Percentiles rank a stretch among this genome's conserved stretches.
phyloP scores from a whole-genome alignment of 2,329 filamentous ascomycete species.

The Neopestalotiopsis sp. region DNA sequence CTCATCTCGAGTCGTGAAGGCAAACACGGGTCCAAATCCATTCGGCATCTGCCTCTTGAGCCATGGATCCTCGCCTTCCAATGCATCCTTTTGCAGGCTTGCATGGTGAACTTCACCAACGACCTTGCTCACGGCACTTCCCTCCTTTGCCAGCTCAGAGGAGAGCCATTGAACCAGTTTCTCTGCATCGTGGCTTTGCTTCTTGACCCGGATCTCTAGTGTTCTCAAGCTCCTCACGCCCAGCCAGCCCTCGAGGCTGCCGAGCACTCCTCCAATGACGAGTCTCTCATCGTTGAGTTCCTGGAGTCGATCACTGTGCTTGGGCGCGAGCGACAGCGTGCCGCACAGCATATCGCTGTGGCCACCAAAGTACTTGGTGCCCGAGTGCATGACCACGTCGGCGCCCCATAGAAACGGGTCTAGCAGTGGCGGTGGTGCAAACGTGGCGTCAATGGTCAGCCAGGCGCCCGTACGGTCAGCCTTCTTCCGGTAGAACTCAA shows the following conservation, averaged over 20 bases:
- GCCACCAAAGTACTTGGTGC: conserved; percentile 95
- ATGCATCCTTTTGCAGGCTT: conserved; percentile 71
- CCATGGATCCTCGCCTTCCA: conserved; percentile 68
- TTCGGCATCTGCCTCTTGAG: conserved; percentile 86
- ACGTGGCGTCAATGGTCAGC: conserved; percentile 87
- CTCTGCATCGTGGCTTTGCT: conserved; percentile 75
- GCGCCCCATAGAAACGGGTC: conserved; percentile 84
- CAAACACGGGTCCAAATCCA: conserved; percentile 89
- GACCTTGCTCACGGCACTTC: conserved; percentile 51
- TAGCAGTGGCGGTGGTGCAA: conserved; percentile 87
- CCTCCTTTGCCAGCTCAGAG: conserved; percentile 27
- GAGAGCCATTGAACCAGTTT: conserved; percentile 76
- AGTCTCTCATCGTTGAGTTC: conserved; percentile 71
- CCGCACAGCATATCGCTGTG: conserved; percentile 95
- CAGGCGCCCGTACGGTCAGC: conserved; percentile 76
- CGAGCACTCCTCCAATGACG: conserved; percentile 84
- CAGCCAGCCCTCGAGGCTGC: conserved; percentile 89
- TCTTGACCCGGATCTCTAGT: conserved; percentile 78
- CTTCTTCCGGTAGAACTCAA: conserved; percentile 72
- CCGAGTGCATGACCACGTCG: conserved; percentile 89
- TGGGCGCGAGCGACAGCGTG: conserved; percentile 70
- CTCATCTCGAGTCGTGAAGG: conserved; percentile 67
- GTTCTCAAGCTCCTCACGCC: conserved; percentile 86
- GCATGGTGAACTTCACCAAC: conserved; percentile 75
- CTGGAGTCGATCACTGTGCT: conserved; percentile 58